Evolutionary conservation across 2,329 filamentous ascomycete species (phyloP).

Genomic region (Aspergillus sp.): DNA sequence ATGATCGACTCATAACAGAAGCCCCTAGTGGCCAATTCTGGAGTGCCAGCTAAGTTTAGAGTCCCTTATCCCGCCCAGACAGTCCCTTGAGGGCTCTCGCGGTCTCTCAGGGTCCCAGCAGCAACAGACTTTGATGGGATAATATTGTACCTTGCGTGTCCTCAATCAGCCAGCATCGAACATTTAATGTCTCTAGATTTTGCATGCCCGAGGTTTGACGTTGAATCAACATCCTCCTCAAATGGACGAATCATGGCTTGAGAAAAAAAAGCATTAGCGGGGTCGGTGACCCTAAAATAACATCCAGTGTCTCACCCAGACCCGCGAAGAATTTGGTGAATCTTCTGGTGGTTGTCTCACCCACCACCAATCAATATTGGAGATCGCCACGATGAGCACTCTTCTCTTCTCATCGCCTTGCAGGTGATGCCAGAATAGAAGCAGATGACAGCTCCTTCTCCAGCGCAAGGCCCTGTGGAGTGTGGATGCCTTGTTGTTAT

Average conservation of each 20-base stretch:
- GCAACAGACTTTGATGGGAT: background rate
- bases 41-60: too few relatives aligned
- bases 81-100: too few relatives aligned
- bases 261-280: background rate
- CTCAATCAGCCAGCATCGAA: background rate
- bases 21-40: too few relatives aligned
- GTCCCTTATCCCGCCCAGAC: too few relatives aligned
- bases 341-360: slow-evolving; percentile 12
- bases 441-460: background rate
- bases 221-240: background rate
- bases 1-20: slow-evolving; percentile 4
- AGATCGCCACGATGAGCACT: background rate
- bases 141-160: background rate
- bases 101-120: too few relatives aligned
- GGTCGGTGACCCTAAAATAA: slow-evolving; percentile 22
- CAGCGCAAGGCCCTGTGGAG: background rate
- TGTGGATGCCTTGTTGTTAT: slow-evolving; percentile 15
- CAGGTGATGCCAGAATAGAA: background rate
- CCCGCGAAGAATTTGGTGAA: background rate
- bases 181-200: background rate
- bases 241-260: slow-evolving; percentile 14
- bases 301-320: slow-evolving; percentile 22
- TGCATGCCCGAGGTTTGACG: background rate
- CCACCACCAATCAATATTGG: slow-evolving; percentile 10
- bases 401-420: background rate